Evolutionary conservation across 345 rosid species (phyloP), one percentile per base, ranked within the genome.

Genomic region (Pseudoturritis turrita): DNA sequence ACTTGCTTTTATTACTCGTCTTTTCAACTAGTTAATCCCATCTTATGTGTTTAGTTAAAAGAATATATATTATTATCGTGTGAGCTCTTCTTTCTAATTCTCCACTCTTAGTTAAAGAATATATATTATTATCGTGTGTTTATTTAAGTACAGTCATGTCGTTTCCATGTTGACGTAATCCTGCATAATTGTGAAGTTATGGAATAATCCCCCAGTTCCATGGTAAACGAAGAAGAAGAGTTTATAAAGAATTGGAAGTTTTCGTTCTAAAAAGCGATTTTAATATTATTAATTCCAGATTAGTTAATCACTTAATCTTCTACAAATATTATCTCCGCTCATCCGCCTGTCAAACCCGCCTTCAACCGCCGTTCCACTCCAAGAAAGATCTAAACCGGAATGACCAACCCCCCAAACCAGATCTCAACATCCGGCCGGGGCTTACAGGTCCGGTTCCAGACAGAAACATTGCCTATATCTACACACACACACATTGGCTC

Each of bases 281-380:
- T 47, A 37, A 10, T 39, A 65, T 72, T 66, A 40, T 28, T 65
- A 65, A 58, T 67, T 37, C 72, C 59, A 74, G 54, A 74, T 59
- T 59, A 51, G 78, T 66, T 51, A 58, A 62, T 31, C 67, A 74
- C 67, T 54, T 54, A 28, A 62, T 21, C 40, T 58, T 64, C 33
- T 56, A 65, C 52, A 67, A 46, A 66, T 50, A 40, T 40, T 21
- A 46, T 37, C 54, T 44, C 37, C 2, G 33, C 58, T 64, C 65
- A 56, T 56, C 61, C 62, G 45, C 66, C 55, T 19, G 17, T 45
- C 43, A 26, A 36, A 65, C n/a, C 53, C 61, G 35, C 56, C 43
- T 5, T 29, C 47, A 29, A 37, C 60, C 60, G 23, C 69, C 59
- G 25, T 41, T 37, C 63, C 47, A 11, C 23, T 43, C 21, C 55